Evolutionary conservation across 176 grass and related monocot species (phyloP).

Genomic region (Phoenix dactylifera): DNA sequence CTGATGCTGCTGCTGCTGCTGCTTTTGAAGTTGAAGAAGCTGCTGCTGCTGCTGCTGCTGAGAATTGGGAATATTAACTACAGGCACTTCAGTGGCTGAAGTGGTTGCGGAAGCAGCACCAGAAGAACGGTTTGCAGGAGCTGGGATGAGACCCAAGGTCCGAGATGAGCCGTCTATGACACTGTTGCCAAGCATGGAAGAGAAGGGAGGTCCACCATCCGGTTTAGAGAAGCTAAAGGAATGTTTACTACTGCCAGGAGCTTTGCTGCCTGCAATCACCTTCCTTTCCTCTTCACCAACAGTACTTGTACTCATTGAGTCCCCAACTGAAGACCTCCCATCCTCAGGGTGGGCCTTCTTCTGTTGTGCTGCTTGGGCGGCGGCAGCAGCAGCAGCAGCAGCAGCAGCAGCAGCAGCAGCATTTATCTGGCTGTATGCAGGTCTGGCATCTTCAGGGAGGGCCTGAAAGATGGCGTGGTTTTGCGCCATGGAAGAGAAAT

Average conservation of each 20-base stretch:
- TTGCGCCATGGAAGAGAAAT: slow-evolving; percentile 68
- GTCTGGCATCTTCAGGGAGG: slow-evolving; percentile 64
- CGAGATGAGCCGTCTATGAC: slow-evolving; percentile 50
- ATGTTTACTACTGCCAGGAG: slow-evolving; percentile 45
- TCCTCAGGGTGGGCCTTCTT: slow-evolving; percentile 47
- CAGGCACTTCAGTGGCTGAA: too few relatives aligned
- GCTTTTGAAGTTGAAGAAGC: slow-evolving; percentile 38
- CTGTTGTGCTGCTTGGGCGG: slow-evolving; percentile 38
- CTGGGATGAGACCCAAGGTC: slow-evolving; percentile 56
- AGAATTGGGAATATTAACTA: too few relatives aligned
- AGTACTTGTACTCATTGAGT: slow-evolving; percentile 37
- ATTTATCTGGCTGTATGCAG: slow-evolving; percentile 50
- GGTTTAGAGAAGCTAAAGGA: slow-evolving; percentile 72
- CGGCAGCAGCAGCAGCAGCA: too few relatives aligned
- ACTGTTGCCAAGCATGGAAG: slow-evolving; percentile 39
- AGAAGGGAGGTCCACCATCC: slow-evolving; percentile 40
- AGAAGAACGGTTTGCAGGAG: slow-evolving; percentile 39
- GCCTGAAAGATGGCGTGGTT: slow-evolving; percentile 74
- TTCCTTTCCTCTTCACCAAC: slow-evolving; percentile 55
- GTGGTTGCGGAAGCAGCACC: slow-evolving; percentile 5
- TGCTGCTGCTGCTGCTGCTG: slow-evolving; percentile 21
- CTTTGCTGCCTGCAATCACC: slow-evolving; percentile 38
- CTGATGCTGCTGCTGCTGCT: slow-evolving; percentile 6
- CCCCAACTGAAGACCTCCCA: slow-evolving; percentile 45
- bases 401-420: slow-evolving; percentile 16